Percentiles rank a stretch among this genome's conserved stretches.
phyloP scores from a whole-genome alignment of 257 asterid species.

The Lantana camara region DNA sequence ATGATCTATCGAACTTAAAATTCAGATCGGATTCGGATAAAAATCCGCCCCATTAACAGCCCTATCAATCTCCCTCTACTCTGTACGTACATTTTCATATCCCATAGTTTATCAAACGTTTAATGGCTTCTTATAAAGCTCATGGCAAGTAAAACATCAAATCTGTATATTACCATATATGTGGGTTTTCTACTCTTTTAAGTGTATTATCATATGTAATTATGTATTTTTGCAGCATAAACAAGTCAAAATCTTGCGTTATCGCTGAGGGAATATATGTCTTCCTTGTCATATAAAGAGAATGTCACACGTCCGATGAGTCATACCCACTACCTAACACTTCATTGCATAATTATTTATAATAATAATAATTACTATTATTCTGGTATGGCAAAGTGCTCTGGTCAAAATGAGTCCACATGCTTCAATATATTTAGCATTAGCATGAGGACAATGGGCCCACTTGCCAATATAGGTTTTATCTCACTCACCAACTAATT shows the following conservation, averaged over 20 bases:
- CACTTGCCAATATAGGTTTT: background rate
- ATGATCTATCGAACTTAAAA: too few relatives aligned
- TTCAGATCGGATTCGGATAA: too few relatives aligned
- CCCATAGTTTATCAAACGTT: too few relatives aligned
- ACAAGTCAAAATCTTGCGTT: background rate
- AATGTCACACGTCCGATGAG: slow-evolving; percentile 28
- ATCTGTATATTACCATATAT: too few relatives aligned
- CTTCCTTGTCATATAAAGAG: background rate
- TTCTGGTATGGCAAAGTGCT: slow-evolving; percentile 28
- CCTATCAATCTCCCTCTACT: too few relatives aligned
- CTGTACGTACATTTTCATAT: too few relatives aligned
- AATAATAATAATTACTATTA: background rate
- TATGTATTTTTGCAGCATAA: background rate
- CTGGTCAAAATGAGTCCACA: slow-evolving; percentile 43
- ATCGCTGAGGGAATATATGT: background rate
- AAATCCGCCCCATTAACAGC: too few relatives aligned
- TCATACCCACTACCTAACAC: slow-evolving; percentile 37
- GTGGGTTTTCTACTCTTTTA: too few relatives aligned
- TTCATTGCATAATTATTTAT: background rate
- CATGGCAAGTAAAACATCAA: too few relatives aligned
- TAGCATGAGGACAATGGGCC: slow-evolving; percentile 7
- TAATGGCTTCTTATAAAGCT: too few relatives aligned
- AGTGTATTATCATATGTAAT: background rate
- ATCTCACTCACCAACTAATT: background rate
- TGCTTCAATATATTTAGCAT: slow-evolving; percentile 34